phyloP scores from a whole-genome alignment of 345 rosid species.

The Ailanthus altissimus region DNA sequence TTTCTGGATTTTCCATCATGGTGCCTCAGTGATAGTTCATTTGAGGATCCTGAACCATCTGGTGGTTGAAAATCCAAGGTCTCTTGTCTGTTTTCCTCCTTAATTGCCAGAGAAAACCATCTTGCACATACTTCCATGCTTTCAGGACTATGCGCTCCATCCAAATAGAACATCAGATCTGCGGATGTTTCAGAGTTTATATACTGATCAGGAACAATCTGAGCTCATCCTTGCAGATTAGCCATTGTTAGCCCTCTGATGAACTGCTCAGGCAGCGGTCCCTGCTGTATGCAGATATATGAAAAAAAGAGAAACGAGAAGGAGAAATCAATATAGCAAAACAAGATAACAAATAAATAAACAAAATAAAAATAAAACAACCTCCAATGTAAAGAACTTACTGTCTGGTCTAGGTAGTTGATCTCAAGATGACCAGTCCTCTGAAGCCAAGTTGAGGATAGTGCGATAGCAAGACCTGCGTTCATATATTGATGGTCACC shows the following conservation, averaged over 20 bases:
- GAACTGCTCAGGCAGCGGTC: slow-evolving; percentile 74
- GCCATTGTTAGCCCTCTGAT: slow-evolving; percentile 80
- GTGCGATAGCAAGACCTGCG: slow-evolving; percentile 88
- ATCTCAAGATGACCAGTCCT: slow-evolving; percentile 65
- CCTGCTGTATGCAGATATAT: slow-evolving; percentile 44
- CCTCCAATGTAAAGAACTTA: slow-evolving; percentile 26
- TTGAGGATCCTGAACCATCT: slow-evolving; percentile 39
- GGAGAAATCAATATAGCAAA: slow-evolving; percentile 3
- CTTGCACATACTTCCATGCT: slow-evolving; percentile 84
- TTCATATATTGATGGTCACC: slow-evolving; percentile 92
- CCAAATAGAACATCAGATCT: slow-evolving; percentile 84
- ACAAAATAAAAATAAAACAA: too few relatives aligned
- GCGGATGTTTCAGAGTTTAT: slow-evolving; percentile 45
- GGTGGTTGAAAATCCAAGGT: slow-evolving; percentile 35
- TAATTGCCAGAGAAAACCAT: slow-evolving; percentile 80
- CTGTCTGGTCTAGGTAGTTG: slow-evolving; percentile 50
- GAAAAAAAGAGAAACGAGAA: background rate
- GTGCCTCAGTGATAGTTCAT: slow-evolving; percentile 29
- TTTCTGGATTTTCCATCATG: slow-evolving; percentile 25
- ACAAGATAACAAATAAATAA: background rate
- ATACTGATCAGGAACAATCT: slow-evolving; percentile 66
- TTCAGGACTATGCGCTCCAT: slow-evolving; percentile 98
- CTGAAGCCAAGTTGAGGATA: slow-evolving; percentile 80
- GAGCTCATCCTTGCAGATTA: slow-evolving; percentile 95
- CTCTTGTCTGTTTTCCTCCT: slow-evolving; percentile 45